These are phyloP conservation scores for Metschnikowia anglica DNA, from an alignment of 805 yeast species.

Conservation along the genomic window DNA sequence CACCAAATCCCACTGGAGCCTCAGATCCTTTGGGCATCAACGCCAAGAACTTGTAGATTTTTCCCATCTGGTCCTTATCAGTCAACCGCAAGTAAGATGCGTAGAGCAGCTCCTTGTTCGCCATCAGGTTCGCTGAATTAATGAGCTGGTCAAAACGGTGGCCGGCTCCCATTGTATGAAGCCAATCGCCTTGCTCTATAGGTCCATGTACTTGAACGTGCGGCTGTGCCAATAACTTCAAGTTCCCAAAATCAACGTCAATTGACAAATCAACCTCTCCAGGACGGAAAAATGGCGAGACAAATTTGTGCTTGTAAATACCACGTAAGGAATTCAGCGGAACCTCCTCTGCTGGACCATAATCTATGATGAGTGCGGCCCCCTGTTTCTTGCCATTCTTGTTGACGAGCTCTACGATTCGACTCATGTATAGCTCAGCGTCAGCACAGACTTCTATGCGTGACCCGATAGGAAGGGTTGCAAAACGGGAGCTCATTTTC, in stretches of 20 bases:
- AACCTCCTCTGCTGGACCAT: conserved; percentile 60
- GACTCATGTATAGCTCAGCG: conserved; percentile 55
- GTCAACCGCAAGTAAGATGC: conserved; percentile 62
- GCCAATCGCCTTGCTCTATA: conserved; percentile 75
- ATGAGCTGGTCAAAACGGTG: conserved; percentile 62
- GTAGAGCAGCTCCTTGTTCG: conserved; percentile 52
- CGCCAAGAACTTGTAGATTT: conserved; percentile 68
- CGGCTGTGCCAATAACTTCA: conserved; percentile 30
- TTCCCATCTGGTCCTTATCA: conserved; percentile 72
- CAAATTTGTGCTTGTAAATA: conserved; percentile 67
- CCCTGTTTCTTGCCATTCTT: conserved; percentile 45
- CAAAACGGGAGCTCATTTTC: conserved; percentile 47
- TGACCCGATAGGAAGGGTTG: conserved; percentile 52
- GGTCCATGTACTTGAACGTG: conserved; percentile 49
- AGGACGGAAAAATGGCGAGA: conserved; percentile 70
- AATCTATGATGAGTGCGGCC: conserved; percentile 72
- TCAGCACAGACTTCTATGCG: conserved; percentile 76
- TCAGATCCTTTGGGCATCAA: conserved; percentile 47
- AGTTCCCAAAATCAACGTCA: conserved; percentile 76
- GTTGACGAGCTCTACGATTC: conserved; percentile 50
- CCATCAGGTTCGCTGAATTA: conserved; percentile 36
- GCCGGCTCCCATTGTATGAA: conserved; percentile 72
- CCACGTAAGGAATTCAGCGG: conserved; percentile 78
- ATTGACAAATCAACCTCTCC: conserved; percentile 81
- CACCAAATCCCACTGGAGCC: conserved; percentile 55